Evolutionary conservation across 805 yeast genomes (phyloP).

Genomic region (Nakazawaea siamensis): DNA sequence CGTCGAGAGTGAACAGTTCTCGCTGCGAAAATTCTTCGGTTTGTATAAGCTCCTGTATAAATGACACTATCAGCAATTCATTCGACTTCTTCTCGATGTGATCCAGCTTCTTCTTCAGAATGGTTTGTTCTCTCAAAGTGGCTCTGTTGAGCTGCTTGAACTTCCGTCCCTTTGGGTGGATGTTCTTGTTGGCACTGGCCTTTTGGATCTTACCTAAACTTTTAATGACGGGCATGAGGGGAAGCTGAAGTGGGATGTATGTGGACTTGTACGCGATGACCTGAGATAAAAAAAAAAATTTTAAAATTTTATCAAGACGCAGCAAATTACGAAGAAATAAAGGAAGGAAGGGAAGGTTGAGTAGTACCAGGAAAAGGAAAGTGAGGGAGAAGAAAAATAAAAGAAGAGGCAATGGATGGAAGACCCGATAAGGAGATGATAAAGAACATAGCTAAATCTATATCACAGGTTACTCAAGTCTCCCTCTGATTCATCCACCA

Average conservation of each 20-base stretch:
- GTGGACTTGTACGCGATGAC: neutral
- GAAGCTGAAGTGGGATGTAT: neutral
- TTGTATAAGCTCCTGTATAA: conserved; percentile 50
- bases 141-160: conserved; percentile 80
- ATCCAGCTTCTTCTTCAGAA: conserved; percentile 49
- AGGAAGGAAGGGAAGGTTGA: too few relatives aligned
- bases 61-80: conserved; percentile 50
- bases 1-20: conserved; percentile 41
- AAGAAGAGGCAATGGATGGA: too few relatives aligned
- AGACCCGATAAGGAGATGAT: too few relatives aligned
- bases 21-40: conserved; percentile 28
- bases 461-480: too few relatives aligned
- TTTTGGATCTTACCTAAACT: conserved; percentile 59
- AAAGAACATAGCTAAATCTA: too few relatives aligned
- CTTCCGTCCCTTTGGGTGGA: conserved; percentile 88
- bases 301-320: too few relatives aligned
- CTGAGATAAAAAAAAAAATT: neutral
- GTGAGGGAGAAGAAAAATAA: too few relatives aligned
- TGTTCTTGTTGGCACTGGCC: conserved; percentile 42
- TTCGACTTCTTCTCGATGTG: conserved; percentile 51
- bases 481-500: too few relatives aligned
- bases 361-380: too few relatives aligned
- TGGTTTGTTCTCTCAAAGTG: conserved; percentile 71
- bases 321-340: too few relatives aligned
- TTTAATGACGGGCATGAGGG: conserved; percentile 58